A percentile compares a stretch with the other conserved stretches of the same genome.
These are phyloP conservation scores for Malus hybrid DNA, from an alignment of 331 rosid genomes.

Conservation along the genomic window DNA sequence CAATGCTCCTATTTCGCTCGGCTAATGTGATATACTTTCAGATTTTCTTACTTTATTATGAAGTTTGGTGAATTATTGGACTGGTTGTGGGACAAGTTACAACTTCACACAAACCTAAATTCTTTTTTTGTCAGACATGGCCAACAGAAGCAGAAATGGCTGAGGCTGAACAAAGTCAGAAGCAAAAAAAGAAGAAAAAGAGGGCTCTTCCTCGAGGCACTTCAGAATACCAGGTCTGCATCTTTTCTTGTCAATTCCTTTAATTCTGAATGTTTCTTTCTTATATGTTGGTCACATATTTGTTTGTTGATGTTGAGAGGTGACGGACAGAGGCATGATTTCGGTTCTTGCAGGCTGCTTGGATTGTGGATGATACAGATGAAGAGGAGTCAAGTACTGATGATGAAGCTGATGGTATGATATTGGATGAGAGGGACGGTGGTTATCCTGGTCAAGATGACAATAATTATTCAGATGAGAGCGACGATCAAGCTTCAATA, in stretches of 20 bases:
- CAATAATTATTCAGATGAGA: slow-evolving; percentile 32
- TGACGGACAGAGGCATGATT: slow-evolving; percentile 4
- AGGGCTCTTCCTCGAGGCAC: slow-evolving; percentile 71
- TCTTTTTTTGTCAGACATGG: slow-evolving; percentile 62
- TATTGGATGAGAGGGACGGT: slow-evolving; percentile 44
- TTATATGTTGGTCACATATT: neutral
- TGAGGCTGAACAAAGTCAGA: slow-evolving; percentile 50
- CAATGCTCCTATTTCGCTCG: too few species aligned
- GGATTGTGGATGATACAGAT: slow-evolving; percentile 70
- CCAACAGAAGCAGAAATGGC: slow-evolving; percentile 82
- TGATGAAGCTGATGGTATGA: slow-evolving; percentile 63
- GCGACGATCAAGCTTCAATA: slow-evolving; percentile 62
- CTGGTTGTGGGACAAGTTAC: neutral
- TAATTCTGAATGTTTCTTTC: neutral
- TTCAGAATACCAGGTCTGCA: slow-evolving; percentile 84
- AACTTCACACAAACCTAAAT: neutral
- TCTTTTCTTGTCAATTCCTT: neutral
- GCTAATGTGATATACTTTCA: neutral
- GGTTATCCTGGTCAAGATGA: slow-evolving; percentile 40
- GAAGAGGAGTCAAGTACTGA: slow-evolving; percentile 46
- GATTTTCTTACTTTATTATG: neutral
- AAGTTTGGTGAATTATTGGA: neutral
- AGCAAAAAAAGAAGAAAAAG: slow-evolving; percentile 48
- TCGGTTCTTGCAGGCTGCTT: slow-evolving; percentile 59
- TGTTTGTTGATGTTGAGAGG: slow-evolving; percentile 4